Evolutionary conservation across 1,139 yeast species (phyloP).

Genomic region (Pichia sp.): DNA sequence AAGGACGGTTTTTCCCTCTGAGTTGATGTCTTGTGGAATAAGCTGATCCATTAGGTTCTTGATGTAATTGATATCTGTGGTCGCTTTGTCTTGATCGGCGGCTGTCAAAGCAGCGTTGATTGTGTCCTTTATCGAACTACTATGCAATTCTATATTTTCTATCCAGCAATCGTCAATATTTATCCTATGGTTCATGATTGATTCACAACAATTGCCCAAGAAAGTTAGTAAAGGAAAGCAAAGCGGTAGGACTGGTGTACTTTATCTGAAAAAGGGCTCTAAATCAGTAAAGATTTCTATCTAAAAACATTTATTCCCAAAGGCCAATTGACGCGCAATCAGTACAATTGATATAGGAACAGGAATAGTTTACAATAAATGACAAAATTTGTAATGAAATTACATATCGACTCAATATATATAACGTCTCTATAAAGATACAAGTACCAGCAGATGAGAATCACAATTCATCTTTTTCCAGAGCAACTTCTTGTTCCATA

Average conservation of each 20-base stretch:
- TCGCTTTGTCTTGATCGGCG: background rate
- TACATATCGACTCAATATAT: background rate
- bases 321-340: too few relatives aligned
- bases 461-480: slow-evolving; percentile 18
- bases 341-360: too few relatives aligned
- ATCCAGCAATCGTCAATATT: background rate
- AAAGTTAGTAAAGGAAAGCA: too few relatives aligned
- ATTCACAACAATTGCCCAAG: too few relatives aligned
- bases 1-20: background rate
- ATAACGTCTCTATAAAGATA: slow-evolving; percentile 4
- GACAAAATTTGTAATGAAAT: background rate
- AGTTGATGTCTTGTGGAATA: background rate
- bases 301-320: too few relatives aligned
- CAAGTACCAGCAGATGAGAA: background rate
- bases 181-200: background rate
- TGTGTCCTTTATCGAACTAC: background rate
- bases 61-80: slow-evolving; percentile 7
- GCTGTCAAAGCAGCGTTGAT: background rate
- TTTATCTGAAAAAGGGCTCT: too few relatives aligned
- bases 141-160: background rate
- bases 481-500: background rate
- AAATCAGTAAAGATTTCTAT: too few relatives aligned
- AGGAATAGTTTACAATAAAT: background rate
- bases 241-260: too few relatives aligned
- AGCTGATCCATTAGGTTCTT: background rate